Evolutionary conservation across 306 rosid genomes (phyloP), one percentile per base, ranked within the genome.

Genomic region (Cercis canadensis): DNA sequence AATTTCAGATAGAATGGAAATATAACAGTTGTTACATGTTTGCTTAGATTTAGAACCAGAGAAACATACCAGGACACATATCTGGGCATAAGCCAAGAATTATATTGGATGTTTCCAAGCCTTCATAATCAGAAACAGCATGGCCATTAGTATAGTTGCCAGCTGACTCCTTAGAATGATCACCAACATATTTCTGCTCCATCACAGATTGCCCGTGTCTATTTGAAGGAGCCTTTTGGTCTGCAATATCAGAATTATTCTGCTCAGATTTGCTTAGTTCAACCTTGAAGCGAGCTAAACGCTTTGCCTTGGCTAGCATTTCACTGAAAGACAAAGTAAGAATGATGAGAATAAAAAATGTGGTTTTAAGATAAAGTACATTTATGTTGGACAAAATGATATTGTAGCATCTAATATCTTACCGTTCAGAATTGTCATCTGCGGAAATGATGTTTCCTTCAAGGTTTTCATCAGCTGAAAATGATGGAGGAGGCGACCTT

Each of bases 31-130:
- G 41, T 40, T 62, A 80, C 72, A 60, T 21, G 62, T 76, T 78
- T 64, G 14, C 55, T 62, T 46, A 62, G 54, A 84, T 44, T 53
- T 66, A 53, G 36, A 75, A 73, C 63, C 46, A 62, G 39, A 70
- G 81, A 69, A 67, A 73, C 75, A 72, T 84, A 89, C 99, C 97
- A 51, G 99, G 99, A 78, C 99, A 94, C 99, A 94, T 94, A 75
- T 94, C 97, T 29, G 90, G 89, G 78, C 99, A 94, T 68, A 74
- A 56, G 70, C 97, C 99, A 67, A 78, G 70, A 76, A 91, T 91
- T 39, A 86, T 75, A 75, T 78, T 81, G 80, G 96, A 84, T 14
- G 84, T 34, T 18, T 81, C 87, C 31, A 53, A 50, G 61, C 72
- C 92, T 74, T 87, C 95, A 81, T 56, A 29, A 74, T 94, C 95